These are phyloP conservation scores for Fusarium tupiense DNA, from an alignment of 2,329 filamentous ascomycete genomes.

Conservation along the genomic window DNA sequence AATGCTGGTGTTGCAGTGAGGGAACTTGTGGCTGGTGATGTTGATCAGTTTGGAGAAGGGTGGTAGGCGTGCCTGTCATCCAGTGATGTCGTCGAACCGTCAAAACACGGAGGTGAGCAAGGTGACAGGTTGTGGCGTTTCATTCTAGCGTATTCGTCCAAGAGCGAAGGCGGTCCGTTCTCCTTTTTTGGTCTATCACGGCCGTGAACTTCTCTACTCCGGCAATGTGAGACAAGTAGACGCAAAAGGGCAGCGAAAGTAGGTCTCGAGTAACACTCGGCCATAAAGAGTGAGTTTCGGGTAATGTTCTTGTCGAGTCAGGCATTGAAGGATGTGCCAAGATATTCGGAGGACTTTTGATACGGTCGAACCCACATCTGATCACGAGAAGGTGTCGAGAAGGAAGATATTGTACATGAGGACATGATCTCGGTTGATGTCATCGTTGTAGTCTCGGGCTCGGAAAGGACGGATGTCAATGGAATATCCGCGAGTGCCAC, in stretches of 20 bases:
- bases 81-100: constrained; percentile 3
- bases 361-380: background rate
- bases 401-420: background rate
- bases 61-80: constrained; percentile 5
- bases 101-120: background rate
- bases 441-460: background rate
- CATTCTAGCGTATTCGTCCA: constrained; percentile 3
- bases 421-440: background rate
- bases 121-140: constrained; percentile 25
- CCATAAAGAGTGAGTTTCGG: background rate
- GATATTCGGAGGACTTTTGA: constrained; percentile 10
- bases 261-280: constrained; percentile 5
- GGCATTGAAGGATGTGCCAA: background rate
- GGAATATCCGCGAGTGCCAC: background rate
- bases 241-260: background rate
- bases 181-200: background rate
- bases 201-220: background rate
- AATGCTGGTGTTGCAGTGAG: background rate
- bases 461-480: constrained; percentile 8
- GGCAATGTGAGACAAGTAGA: background rate
- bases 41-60: constrained; percentile 25
- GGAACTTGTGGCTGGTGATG: constrained; percentile 21
- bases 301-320: background rate
- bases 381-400: constrained; percentile 8
- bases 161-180: constrained; percentile 6